Evolutionary conservation across 306 rosid species (phyloP).

Genomic region (Vachellia collinsii): DNA sequence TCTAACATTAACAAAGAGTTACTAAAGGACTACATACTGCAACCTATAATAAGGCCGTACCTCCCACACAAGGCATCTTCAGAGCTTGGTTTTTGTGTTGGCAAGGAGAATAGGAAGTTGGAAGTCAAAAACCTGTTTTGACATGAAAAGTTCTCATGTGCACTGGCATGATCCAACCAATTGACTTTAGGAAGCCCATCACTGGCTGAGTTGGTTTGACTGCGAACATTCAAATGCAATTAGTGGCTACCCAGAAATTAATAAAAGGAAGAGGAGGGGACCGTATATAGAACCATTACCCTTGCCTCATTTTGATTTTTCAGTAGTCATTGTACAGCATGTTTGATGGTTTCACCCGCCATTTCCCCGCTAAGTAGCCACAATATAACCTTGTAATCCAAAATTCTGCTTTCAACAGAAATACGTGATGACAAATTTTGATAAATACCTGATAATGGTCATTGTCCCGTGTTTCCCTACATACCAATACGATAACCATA

Average conservation of each 20-base stretch:
- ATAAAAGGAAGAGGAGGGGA: background rate
- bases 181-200: constrained; percentile 54
- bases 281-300: constrained; percentile 10
- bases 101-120: constrained; percentile 63
- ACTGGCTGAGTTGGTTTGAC: constrained; percentile 41
- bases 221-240: constrained; percentile 34
- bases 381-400: background rate
- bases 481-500: background rate
- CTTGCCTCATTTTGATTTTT: constrained; percentile 48
- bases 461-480: background rate
- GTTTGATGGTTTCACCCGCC: background rate
- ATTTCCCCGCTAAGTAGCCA: constrained; percentile 20
- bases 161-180: constrained; percentile 67
- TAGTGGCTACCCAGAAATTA: constrained; percentile 9
- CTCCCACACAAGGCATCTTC: constrained; percentile 36
- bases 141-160: constrained; percentile 63
- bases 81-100: constrained; percentile 58
- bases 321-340: constrained; percentile 33
- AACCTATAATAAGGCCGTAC: constrained; percentile 38
- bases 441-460: background rate
- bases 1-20: background rate
- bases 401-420: constrained; percentile 12
- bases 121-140: constrained; percentile 63
- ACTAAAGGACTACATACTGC: background rate
- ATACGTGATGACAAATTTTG: background rate